Base-by-base conservation (phyloP, 2,329 filamentous ascomycete species). In the Fusarium concolor region DNA sequence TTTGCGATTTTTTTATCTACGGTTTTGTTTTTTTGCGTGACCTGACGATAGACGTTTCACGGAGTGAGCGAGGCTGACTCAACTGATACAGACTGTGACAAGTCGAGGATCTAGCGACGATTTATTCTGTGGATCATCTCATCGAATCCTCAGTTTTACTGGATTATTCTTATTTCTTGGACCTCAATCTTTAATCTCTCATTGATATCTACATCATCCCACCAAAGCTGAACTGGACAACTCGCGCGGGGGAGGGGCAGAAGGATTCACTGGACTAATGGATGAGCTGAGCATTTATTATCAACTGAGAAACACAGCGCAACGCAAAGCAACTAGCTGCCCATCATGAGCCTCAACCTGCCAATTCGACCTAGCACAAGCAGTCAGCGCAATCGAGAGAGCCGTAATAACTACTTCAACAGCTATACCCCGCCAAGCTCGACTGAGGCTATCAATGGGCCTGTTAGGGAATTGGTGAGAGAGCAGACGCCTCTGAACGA, bases 371-470 rank as follows among this genome's bases (percentile, higher is more conserved):
- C 81, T 54, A 79, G 62, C 59, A 67, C 81, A 61, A 79, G 81
- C 62, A 83, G 84, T 65, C 79, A 79, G 71, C 80, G 85, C 68
- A 87, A 87, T 71, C 82, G 85, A 75, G 83, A 85, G 56, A 87
- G 85, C 72, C 81, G 61, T 20, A 64, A 84, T 67, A 85, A 83
- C 73, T 85, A 87, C 75, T 87, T 86, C 74, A 86, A 84, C 54
- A 83, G 78, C 65, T 85, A 86, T 71, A 85, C 86, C 12, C 81
- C 84, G 43, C 82, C 83, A 26, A 85, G 86, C 35, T 86, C 86
- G 20, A 85, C 87, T 1, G 87, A 90, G 75, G 87, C 87, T 44
- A 88, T 90, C 78, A 86, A 88, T 74, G 87, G 86, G 5, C 87
- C 87, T 15, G 81, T 88, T 28, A 82, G 87, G 62, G 87, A 89